Evolutionary conservation across 495 filamentous ascomycete species (phyloP).

Genomic region (Sporormia fimetaria): DNA sequence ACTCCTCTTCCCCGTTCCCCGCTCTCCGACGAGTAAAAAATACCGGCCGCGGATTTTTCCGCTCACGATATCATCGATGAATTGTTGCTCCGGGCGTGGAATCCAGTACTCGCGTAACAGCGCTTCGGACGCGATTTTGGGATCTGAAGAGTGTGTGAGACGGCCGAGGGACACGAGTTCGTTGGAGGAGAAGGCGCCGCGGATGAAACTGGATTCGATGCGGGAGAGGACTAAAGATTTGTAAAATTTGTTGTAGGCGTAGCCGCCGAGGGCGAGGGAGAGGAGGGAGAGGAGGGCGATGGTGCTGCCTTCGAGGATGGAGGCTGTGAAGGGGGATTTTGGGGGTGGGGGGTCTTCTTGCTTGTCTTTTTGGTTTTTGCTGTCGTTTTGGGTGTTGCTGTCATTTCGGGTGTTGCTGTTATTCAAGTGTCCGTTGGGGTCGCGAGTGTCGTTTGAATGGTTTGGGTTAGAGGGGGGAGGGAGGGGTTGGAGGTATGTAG

Average conservation of each 20-base stretch:
- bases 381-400: too few species aligned
- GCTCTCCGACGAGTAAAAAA: slow-evolving; percentile 14
- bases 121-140: neutral
- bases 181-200: slow-evolving; percentile 6
- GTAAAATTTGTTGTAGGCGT: slow-evolving; percentile 14
- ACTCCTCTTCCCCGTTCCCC: slow-evolving; percentile 12
- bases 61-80: slow-evolving; percentile 16
- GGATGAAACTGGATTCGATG: slow-evolving; percentile 15
- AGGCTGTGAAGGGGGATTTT: slow-evolving; percentile 7
- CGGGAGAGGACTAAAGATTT: slow-evolving; percentile 11
- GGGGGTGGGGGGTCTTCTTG: too few species aligned
- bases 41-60: slow-evolving; percentile 10
- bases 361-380: slow-evolving; percentile 1
- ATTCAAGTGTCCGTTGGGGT: neutral
- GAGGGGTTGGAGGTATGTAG: too few species aligned
- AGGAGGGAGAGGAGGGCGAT: slow-evolving; percentile 12
- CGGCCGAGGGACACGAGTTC: slow-evolving; percentile 15
- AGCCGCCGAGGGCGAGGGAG: slow-evolving; percentile 12
- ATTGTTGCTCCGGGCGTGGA: slow-evolving; percentile 9
- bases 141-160: slow-evolving; percentile 5
- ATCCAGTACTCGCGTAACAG: slow-evolving; percentile 11
- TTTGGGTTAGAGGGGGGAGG: too few species aligned
- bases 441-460: neutral
- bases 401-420: neutral
- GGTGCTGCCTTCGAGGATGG: slow-evolving; percentile 11